A percentile compares a stretch with the other conserved stretches of the same genome.
These are phyloP conservation scores for Ganoderma lingzhi DNA, from an alignment of 1,284 basidiomycete genomes.

Conservation along the genomic window DNA sequence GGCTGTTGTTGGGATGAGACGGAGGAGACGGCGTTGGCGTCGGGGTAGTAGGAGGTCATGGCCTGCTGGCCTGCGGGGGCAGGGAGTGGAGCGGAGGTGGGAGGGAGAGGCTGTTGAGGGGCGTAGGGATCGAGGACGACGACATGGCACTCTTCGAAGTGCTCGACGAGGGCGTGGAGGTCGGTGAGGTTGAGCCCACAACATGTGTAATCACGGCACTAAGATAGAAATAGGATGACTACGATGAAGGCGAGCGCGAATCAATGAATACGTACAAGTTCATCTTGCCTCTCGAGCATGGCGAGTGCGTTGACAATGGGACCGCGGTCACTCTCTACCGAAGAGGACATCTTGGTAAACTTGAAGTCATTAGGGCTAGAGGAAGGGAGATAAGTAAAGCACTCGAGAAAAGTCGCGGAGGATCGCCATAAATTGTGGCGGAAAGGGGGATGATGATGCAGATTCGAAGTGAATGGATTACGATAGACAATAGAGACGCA, in stretches of 20 bases:
- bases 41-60: conserved; percentile 39
- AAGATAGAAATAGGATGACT: conserved; percentile 7
- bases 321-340: conserved; percentile 66
- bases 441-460: not conserved
- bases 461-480: not conserved
- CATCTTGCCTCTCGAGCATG: conserved; percentile 73
- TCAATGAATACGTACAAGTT: conserved; percentile 57
- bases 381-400: conserved; percentile 7
- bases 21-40: conserved; percentile 31
- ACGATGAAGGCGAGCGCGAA: not conserved
- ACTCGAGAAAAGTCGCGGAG: not conserved
- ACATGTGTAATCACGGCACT: conserved; percentile 87
- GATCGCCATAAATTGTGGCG: not conserved
- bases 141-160: conserved; percentile 88
- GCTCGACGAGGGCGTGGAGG: conserved; percentile 86
- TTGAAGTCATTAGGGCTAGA: conserved; percentile 61
- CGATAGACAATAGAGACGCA: not conserved
- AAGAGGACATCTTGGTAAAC: conserved; percentile 62
- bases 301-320: conserved; percentile 72
- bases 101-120: conserved; percentile 41
- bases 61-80: conserved; percentile 41
- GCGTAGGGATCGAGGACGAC: conserved; percentile 70
- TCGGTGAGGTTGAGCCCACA: conserved; percentile 83
- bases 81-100: conserved; percentile 40
- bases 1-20: conserved; percentile 40